Evolutionary conservation across 1,284 basidiomycete species (phyloP).

Genomic region (Microbotryomycetes sp.): DNA sequence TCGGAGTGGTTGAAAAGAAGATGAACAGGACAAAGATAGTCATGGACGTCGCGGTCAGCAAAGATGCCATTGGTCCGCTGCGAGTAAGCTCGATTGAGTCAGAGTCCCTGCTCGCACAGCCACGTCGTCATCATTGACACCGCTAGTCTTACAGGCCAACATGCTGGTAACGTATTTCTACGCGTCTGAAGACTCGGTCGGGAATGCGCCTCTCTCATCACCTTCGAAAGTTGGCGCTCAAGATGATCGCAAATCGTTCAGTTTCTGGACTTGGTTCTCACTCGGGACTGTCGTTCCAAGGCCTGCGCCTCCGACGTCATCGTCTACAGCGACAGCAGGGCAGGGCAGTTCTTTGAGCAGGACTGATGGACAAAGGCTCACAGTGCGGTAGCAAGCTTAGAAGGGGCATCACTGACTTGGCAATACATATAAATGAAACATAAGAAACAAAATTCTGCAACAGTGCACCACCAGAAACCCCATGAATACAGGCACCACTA

Average conservation of each 20-base stretch:
- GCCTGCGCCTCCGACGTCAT: background rate
- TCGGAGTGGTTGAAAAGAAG: constrained; percentile 72
- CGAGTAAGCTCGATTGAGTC: constrained; percentile 54
- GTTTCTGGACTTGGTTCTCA: constrained; percentile 74
- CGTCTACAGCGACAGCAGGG: no score
- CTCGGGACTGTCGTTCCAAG: constrained; percentile 55
- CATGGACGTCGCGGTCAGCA: constrained; percentile 71
- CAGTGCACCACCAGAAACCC: no score
- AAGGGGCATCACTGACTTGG: no score
- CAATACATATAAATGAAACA: no score
- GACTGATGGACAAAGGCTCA: no score
- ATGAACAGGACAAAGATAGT: constrained; percentile 80
- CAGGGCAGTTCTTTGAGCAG: no score
- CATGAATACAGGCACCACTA: no score
- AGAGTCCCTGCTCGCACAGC: background rate
- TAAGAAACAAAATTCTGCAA: no score
- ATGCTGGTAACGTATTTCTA: constrained; percentile 89
- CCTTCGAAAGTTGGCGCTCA: constrained; percentile 3
- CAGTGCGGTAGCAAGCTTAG: no score
- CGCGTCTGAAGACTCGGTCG: constrained; percentile 62
- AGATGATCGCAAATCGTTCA: constrained; percentile 71
- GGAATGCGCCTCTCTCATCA: constrained; percentile 4
- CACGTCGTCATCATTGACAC: background rate
- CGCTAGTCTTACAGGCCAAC: constrained; percentile 59
- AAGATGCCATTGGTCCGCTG: constrained; percentile 63